Percentiles rank a stretch among this genome's conserved stretches.
Conservation (phyloP, 139 green algal genomes). For the Coelastrella sp. region DNA sequence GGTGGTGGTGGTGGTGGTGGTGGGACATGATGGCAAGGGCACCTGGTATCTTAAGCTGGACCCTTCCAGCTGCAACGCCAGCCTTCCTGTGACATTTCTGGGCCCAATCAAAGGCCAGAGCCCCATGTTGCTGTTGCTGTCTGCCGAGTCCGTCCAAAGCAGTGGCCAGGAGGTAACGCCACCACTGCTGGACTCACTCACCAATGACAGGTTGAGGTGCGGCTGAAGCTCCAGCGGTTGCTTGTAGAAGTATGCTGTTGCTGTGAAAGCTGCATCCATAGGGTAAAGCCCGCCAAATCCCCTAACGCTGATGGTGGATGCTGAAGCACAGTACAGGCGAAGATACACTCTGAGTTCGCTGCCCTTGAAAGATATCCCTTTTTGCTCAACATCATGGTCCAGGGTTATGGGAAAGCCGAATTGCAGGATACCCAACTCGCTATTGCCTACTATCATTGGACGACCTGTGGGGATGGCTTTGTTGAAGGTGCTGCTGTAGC, state of each 20-base stretch:
- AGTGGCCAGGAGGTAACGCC: background rate
- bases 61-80: background rate
- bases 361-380: constrained; percentile 5
- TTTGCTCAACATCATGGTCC: background rate
- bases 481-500: too few species aligned
- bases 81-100: background rate
- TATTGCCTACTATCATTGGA: background rate
- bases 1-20: background rate
- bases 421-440: background rate
- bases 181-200: background rate
- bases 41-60: background rate
- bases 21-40: background rate
- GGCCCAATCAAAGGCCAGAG: constrained; percentile 7
- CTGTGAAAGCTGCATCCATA: background rate
- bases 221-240: constrained; percentile 10
- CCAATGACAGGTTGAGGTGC: background rate
- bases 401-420: background rate
- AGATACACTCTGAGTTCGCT: constrained; percentile 16
- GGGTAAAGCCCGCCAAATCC: constrained; percentile 13
- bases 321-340: background rate
- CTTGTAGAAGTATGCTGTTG: constrained; percentile 27
- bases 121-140: constrained; percentile 2
- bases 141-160: background rate
- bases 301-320: background rate
- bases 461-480: too few species aligned